These are phyloP conservation scores for Lotmaria passim DNA, from an alignment of 208 protist species.

Conservation along the genomic window DNA sequence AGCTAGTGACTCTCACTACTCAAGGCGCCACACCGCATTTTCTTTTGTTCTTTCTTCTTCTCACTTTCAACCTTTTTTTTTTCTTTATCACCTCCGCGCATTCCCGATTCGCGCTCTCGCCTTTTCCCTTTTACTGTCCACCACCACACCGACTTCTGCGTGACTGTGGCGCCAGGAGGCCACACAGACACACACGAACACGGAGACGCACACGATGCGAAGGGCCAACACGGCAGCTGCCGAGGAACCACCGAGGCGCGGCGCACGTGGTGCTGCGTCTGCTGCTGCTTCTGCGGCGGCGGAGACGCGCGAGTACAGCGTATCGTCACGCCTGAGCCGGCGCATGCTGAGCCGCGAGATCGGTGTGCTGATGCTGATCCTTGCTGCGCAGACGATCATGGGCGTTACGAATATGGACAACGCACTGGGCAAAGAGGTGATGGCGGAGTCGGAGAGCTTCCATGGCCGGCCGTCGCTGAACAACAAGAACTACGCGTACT, in stretches of 20 bases:
- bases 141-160: background rate
- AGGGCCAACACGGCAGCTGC: constrained; percentile 3
- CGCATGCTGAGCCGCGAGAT: constrained; percentile 50
- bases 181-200: background rate
- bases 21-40: background rate
- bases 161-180: too few relatives aligned
- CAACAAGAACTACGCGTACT: constrained; percentile 34
- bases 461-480: constrained; percentile 34
- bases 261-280: background rate
- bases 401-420: constrained; percentile 38
- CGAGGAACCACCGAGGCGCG: constrained; percentile 7
- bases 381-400: constrained; percentile 55
- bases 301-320: background rate
- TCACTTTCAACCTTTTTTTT: background rate
- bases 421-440: constrained; percentile 70
- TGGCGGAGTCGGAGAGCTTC: constrained; percentile 51
- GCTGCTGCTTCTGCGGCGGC: too few relatives aligned
- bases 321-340: constrained; percentile 27
- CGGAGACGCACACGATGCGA: background rate
- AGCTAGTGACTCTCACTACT: background rate
- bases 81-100: background rate
- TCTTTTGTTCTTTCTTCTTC: background rate
- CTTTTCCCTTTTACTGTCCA: too few relatives aligned
- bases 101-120: background rate
- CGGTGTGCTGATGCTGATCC: constrained; percentile 53